Percentiles rank a stretch among this genome's conserved stretches.
phyloP scores from a whole-genome alignment of 1,284 basidiomycete species.

The Peniophora sp. region DNA sequence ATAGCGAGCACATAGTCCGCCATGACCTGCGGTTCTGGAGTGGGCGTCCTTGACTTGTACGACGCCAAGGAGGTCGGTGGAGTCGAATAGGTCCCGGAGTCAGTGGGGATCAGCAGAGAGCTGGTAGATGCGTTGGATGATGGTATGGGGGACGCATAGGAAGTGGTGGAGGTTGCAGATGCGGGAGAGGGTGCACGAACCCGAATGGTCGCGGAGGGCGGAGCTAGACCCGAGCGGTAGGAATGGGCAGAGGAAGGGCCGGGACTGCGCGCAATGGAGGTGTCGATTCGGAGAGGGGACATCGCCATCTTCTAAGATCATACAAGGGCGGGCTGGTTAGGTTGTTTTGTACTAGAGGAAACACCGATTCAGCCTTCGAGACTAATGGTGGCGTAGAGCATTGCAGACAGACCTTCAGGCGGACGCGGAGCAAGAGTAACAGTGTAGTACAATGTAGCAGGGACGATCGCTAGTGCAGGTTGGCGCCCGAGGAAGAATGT shows the following conservation, averaged over 20 bases:
- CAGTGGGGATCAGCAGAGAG: conserved; percentile 33
- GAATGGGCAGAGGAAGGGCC: not conserved
- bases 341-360: too few species aligned
- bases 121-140: conserved; percentile 47
- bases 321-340: not conserved
- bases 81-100: conserved; percentile 17
- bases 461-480: too few species aligned
- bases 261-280: not conserved
- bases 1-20: conserved; percentile 77
- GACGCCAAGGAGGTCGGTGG: conserved; percentile 14
- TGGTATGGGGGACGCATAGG: conserved; percentile 43
- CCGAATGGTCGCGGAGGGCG: conserved; percentile 18
- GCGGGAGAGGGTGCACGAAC: conserved; percentile 43
- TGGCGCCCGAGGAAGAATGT: too few species aligned
- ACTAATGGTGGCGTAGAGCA: too few species aligned
- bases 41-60: conserved; percentile 8
- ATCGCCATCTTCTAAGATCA: not conserved
- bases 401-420: too few species aligned
- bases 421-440: too few species aligned
- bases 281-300: not conserved
- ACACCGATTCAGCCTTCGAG: too few species aligned
- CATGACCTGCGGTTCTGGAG: conserved; percentile 26
- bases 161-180: conserved; percentile 47
- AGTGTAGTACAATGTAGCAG: too few species aligned
- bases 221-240: not conserved